phyloP scores from a whole-genome alignment of 805 yeast genomes.

The Debaryomyces tyrocola region DNA sequence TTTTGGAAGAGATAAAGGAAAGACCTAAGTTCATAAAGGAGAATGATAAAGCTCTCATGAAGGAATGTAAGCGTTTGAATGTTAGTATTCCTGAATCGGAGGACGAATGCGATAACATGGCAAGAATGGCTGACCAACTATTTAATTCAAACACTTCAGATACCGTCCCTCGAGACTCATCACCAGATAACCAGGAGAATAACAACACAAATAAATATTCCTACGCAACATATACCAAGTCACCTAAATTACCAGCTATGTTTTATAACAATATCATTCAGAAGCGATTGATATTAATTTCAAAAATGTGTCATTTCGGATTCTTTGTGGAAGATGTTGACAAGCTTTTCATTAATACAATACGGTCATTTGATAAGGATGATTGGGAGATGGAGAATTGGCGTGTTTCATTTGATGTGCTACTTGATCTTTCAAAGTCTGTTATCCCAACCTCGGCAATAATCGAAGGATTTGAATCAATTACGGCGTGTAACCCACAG shows the following conservation, averaged over 20 bases:
- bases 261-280: not conserved
- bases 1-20: conserved; percentile 3
- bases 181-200: not conserved
- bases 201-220: not conserved
- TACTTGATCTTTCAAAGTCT: not conserved
- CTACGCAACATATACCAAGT: not conserved
- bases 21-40: conserved; percentile 4
- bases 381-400: not conserved
- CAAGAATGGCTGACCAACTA: conserved; percentile 1
- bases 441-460: not conserved
- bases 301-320: not conserved
- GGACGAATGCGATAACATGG: not conserved
- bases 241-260: not conserved
- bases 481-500: not conserved
- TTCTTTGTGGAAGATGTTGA: not conserved
- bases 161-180: not conserved
- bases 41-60: not conserved
- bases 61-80: conserved; percentile 1
- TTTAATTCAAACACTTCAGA: conserved; percentile 1
- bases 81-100: not conserved
- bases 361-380: not conserved
- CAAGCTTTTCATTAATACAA: not conserved
- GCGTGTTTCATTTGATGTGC: not conserved
- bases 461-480: not conserved
- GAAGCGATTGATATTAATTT: not conserved